Conservation (phyloP, 1,284 basidiomycete genomes). For the Exobasidium cylindrosporum region DNA sequence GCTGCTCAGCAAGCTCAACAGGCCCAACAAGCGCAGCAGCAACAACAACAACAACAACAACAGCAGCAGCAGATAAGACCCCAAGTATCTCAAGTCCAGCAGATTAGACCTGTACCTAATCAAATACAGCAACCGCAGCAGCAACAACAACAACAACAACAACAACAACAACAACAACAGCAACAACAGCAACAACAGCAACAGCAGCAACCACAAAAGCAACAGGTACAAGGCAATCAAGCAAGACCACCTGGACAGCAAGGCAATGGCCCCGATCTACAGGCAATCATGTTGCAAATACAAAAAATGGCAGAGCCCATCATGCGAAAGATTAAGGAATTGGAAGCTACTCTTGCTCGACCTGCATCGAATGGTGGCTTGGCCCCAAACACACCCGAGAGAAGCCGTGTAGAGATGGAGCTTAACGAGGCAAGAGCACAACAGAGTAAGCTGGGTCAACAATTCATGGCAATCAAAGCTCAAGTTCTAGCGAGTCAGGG, state of each 20-base stretch:
- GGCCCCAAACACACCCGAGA: conserved; percentile 32
- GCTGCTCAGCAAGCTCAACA: background rate
- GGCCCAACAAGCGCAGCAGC: conserved; percentile 1
- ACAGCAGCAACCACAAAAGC: conserved; percentile 19
- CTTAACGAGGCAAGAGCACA: conserved; percentile 31
- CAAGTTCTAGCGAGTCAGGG: background rate
- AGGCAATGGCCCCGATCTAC: conserved; percentile 5
- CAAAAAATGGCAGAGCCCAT: conserved; percentile 8
- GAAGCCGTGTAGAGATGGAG: conserved; percentile 11
- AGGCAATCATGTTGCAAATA: conserved; percentile 9
- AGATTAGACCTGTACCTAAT: too few species aligned
- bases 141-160: conserved; percentile 26
- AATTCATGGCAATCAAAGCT: conserved; percentile 4
- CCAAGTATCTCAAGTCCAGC: too few species aligned
- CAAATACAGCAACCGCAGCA: conserved; percentile 13
- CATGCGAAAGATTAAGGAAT: conserved; percentile 12
- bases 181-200: conserved; percentile 21
- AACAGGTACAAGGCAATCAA: conserved; percentile 22
- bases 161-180: conserved; percentile 30
- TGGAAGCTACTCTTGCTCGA: conserved; percentile 44
- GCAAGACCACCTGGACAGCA: background rate
- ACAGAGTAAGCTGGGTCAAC: conserved; percentile 19
- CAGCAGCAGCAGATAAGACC: background rate
- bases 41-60: conserved; percentile 21
- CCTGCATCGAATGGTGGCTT: conserved; percentile 26